Evolutionary conservation across 192 early-diverging fungal species (phyloP).

Genomic region (Haplosporangium gracile): DNA sequence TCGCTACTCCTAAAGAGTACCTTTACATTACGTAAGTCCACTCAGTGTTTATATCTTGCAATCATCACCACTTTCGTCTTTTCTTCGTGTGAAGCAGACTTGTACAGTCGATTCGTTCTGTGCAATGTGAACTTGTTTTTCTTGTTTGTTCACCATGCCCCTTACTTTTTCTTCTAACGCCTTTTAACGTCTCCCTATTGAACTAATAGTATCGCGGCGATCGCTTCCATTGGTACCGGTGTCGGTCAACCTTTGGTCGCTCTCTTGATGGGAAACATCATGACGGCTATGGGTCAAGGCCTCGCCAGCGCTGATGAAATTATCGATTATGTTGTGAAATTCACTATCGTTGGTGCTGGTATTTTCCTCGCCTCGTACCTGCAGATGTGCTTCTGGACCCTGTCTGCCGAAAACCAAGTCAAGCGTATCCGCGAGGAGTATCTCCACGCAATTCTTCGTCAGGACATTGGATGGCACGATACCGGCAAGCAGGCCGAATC

Average conservation of each 20-base stretch:
- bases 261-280: conserved; percentile 33
- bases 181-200: neutral
- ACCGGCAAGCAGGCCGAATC: conserved; percentile 78
- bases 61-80: neutral
- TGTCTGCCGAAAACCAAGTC: conserved; percentile 68
- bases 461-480: conserved; percentile 94
- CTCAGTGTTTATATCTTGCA: too few relatives aligned
- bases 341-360: conserved; percentile 63
- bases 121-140: neutral
- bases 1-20: conserved; percentile 68
- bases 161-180: neutral
- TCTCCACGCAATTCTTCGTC: conserved; percentile 82
- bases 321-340: conserved; percentile 16
- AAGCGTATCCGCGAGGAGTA: conserved; percentile 79
- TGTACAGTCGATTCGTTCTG: too few relatives aligned
- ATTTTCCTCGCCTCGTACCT: conserved; percentile 69
- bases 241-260: conserved; percentile 48
- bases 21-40: conserved; percentile 42
- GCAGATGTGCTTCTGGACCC: conserved; percentile 75
- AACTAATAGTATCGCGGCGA: conserved; percentile 26
- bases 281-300: neutral
- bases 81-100: too few relatives aligned
- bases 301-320: neutral
- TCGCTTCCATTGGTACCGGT: conserved; percentile 29
- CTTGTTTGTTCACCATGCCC: neutral